These are phyloP conservation scores for Noccaea caerulescens DNA, from an alignment of 345 rosid genomes.

Conservation along the genomic window DNA sequence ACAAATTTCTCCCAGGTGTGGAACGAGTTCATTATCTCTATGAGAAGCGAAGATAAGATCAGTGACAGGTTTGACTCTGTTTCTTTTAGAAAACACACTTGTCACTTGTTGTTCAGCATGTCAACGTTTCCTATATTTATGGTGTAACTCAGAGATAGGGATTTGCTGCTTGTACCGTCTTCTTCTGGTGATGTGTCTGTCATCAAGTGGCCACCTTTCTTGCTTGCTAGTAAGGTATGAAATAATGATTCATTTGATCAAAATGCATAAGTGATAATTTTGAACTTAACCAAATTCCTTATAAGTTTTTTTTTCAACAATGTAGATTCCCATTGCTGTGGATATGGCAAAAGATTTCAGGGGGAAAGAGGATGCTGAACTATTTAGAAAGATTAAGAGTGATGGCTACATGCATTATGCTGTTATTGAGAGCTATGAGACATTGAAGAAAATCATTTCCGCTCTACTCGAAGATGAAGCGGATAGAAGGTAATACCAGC, in stretches of 20 bases:
- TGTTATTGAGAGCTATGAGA: conserved; percentile 79
- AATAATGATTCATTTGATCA: conserved; percentile 21
- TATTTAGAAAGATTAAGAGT: conserved; percentile 67
- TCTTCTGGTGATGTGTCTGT: conserved; percentile 68
- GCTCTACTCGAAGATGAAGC: conserved; percentile 66
- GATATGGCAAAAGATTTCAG: conserved; percentile 97
- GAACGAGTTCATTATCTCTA: conserved; percentile 79
- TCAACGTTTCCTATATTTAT: conserved; percentile 35
- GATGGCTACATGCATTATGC: conserved; percentile 79
- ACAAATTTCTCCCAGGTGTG: conserved; percentile 80
- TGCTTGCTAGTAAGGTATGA: conserved; percentile 96
- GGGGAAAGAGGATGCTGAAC: conserved; percentile 68
- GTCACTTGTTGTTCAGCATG: conserved; percentile 13
- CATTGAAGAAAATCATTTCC: conserved; percentile 58
- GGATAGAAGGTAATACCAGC: conserved; percentile 59
- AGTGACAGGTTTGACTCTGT: conserved; percentile 65
- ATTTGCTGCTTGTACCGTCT: conserved; percentile 90
- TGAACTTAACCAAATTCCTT: not conserved
- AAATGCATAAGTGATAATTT: conserved; percentile 10
- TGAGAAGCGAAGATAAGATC: conserved; percentile 88
- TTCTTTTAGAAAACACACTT: conserved; percentile 24
- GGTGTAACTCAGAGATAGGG: conserved; percentile 64
- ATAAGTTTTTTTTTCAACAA: conserved; percentile 21
- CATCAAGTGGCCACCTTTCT: conserved; percentile 94
- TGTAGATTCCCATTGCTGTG: conserved; percentile 90